Base-by-base conservation (phyloP, 495 filamentous ascomycete genomes). In the Daldinia childiae region DNA sequence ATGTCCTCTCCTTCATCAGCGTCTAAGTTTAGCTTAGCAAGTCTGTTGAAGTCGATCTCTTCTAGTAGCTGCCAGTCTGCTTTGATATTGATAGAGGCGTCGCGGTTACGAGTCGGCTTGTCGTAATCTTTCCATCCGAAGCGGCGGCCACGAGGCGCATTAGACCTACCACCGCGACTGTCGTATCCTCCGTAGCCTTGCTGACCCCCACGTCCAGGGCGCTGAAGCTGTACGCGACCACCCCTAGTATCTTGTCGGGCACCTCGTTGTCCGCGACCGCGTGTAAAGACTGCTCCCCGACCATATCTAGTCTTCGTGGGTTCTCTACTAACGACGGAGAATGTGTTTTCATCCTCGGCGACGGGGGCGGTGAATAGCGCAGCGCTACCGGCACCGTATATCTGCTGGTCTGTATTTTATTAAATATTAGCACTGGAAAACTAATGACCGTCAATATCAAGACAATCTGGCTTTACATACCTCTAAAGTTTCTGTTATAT, bases 91-190 rank as follows among this genome's bases (percentile, higher is more conserved):
- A 99, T 91, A 32, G 93, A 97, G 7, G 95, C 90, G 84, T 99
- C 95, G 62, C 95, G 92, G 76, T 95, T 98, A 71, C 95, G 90
- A 82, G 95, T 90, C 38, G 95, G 95, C 88, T 98, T 99, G 83
- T 99, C 95, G 78, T 93, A 97, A 78, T 99, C 95, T 81, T 95
- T 97, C 94, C 95, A 98, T 77, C 95, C 96, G 77, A 97, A 98
- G 52, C 96, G 88, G 68, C 95, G 89, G 36, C 93, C 93, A 30
- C 90, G 87, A 57, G 89, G 76, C 14, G 82, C 80, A 38, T 80
- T 81, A 62, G 81, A 81, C 45, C 87, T 81, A 27, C 88, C 86
- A 58, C 91, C 89, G 74, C 91, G 90, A 72, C 86, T 85, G 61
- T 89, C 87, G 62, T 91, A 89, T 66, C 87, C 84, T 66, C 87